These are phyloP conservation scores for Trichoderma sp. DNA, from an alignment of 2,329 filamentous ascomycete genomes.

Conservation along the genomic window DNA sequence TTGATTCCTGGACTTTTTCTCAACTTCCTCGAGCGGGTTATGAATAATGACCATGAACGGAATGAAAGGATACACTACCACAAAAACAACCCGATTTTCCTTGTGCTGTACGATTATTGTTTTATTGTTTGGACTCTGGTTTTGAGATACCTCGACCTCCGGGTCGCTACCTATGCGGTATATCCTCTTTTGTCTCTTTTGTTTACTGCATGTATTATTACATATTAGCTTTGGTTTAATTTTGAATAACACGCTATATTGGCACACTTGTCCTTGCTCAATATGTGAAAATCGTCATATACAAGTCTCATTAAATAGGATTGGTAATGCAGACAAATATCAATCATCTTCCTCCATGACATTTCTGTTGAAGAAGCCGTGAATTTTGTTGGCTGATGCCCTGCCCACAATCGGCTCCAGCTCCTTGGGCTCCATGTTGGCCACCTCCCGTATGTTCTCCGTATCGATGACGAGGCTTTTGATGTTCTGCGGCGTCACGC, in stretches of 20 bases:
- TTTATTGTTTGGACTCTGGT: conserved; percentile 23
- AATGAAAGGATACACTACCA: neutral
- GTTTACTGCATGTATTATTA: conserved; percentile 8
- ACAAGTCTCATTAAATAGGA: neutral
- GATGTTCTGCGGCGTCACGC: conserved; percentile 78
- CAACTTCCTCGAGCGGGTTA: conserved; percentile 1
- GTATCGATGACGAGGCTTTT: conserved; percentile 70
- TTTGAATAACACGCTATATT: neutral
- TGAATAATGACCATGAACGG: conserved; percentile 7
- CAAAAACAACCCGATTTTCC: conserved; percentile 9
- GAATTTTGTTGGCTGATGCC: conserved; percentile 74
- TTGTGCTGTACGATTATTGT: conserved; percentile 25
- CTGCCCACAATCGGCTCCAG: conserved; percentile 74
- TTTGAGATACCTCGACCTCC: conserved; percentile 15
- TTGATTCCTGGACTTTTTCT: neutral
- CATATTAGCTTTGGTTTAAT: neutral
- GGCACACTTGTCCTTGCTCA: neutral
- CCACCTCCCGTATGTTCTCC: conserved; percentile 77
- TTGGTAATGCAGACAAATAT: neutral
- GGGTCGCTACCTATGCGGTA: conserved; percentile 1
- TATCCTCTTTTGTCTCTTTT: neutral
- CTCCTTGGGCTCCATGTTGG: conserved; percentile 78
- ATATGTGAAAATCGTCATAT: neutral
- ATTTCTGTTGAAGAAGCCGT: conserved; percentile 75
- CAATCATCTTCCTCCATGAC: conserved; percentile 53